These are phyloP conservation scores for Heritiera littoralis DNA, from an alignment of 345 rosid genomes.

Conservation along the genomic window DNA sequence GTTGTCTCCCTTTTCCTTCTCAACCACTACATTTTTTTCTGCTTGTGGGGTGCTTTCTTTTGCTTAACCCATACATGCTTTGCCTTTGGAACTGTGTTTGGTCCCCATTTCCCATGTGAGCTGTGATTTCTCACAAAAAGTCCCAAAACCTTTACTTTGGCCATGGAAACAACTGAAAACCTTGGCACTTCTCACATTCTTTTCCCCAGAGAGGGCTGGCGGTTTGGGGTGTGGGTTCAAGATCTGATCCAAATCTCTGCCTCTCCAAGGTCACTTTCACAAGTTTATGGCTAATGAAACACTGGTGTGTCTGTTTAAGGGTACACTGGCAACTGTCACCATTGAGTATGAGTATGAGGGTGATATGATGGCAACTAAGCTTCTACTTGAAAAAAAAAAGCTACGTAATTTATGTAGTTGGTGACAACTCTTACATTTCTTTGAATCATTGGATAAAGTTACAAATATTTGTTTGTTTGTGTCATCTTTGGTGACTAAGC, in stretches of 20 bases:
- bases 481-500: background rate
- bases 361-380: background rate
- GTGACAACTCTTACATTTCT: background rate
- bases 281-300: background rate
- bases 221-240: background rate
- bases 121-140: background rate
- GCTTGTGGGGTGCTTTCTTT: background rate
- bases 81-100: conserved; percentile 22
- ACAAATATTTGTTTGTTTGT: background rate
- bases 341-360: conserved; percentile 2
- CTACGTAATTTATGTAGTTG: background rate
- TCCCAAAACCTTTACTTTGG: background rate
- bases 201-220: background rate
- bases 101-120: conserved; percentile 31
- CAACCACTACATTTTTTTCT: no score
- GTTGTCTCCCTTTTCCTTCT: background rate
- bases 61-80: conserved; percentile 28
- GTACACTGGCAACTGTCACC: conserved; percentile 28
- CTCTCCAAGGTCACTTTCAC: conserved; percentile 22
- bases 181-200: background rate
- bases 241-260: background rate
- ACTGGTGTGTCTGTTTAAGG: background rate
- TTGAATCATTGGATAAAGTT: background rate
- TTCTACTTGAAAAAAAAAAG: background rate
- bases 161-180: conserved; percentile 5